Evolutionary conservation across 129 eudicot species (phyloP), one percentile per base, ranked within the genome.

Genomic region (Flaveria linearis): DNA sequence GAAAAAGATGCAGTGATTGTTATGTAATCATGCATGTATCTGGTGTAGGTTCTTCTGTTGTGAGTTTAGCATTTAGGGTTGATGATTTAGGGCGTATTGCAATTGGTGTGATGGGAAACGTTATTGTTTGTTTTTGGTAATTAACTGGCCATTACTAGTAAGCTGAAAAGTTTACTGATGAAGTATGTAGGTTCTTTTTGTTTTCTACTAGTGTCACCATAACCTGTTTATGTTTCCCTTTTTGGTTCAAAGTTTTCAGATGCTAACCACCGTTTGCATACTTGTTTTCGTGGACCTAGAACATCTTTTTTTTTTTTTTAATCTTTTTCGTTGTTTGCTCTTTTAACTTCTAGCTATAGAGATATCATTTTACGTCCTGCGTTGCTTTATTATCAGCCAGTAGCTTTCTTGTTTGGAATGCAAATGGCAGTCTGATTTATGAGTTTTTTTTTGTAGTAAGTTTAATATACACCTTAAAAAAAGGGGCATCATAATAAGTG

Each of bases 61-160:
- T n/a, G 33, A 60, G 41, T 15, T 45, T 75, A 39, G 76, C 56
- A 73, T 57, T 9, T 58, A 43, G 52, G 69, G 78, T 74, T 73
- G 68, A 20, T 73, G 25, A 73, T 57, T 17, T 74, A 42, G 56
- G 56, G 25, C 55, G 42, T 56, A 18, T 57, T 39, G 76, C 65
- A 72, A 53, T 53, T n/a, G 49, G 17, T 71, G 9, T 71, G 61
- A 4, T 71, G 64, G 76, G 33, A 55, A 25, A 22, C 41, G 41
- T 4, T 36, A 5, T 0, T 4, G 0, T 4, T 11, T 30, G 12
- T 28, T 26, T 45, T 45, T 45, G 1, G 50, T 45, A 8, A 45
- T 9, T 45, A 68, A 45, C 12, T 10, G 73, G 18, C 7, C 13
- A 13, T 45, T 43, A 23, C 36, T 11, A 20, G 57, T 20, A 13